Evolutionary conservation across 2,329 filamentous ascomycete species (phyloP), one percentile per base, ranked within the genome.

Genomic region (Paecilomyces variotii): DNA sequence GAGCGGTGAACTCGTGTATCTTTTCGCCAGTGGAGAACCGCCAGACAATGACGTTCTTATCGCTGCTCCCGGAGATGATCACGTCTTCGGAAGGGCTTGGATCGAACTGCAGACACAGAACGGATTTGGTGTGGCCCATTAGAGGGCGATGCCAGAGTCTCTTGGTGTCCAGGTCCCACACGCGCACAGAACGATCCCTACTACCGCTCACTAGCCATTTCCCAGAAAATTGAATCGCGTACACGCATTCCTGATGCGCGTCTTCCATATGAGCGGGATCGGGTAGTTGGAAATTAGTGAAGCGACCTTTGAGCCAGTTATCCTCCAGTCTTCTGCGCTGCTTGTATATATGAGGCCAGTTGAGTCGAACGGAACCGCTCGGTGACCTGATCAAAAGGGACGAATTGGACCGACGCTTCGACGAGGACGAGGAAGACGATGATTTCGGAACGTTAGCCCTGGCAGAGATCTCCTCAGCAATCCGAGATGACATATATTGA

Each of bases 81-180:
- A 99, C 78, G 67, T 97, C 93, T 70, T 97, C 90, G 12, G 89
- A 84, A 0, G 90, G 88, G 56, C 88, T 85, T 2, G 92, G 87
- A 69, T 99, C 94, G 69, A 97, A 99, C 68, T 99, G 94, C 28
- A 99, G 80, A 69, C 94, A 99, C 10, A 99, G 77, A 0, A 99
- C 94, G 0, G 93, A 97, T 12, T 91, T 92, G 10, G 75, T 77
- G 70, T 99, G 94, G 2, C 89, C 92, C 4, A 76, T 70, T 7
- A 99, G 78, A 1, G 91, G 90, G n/a, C 81, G 80, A 34, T 87
- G 81, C 19, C 87, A 79, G n/a, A 97, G 79, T 35, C 93, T 84
- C 59, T 88, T 86, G 0, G 89, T 95, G 52, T 89, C 84, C 63
- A 97, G 78, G 71, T 96, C 86, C 94, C 94, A 99, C 55, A 97